Percentiles rank a stretch among this genome's conserved stretches.
These are phyloP conservation scores for Blastocystis sp. DNA, from an alignment of 352 stramenopile species.

Conservation along the genomic window DNA sequence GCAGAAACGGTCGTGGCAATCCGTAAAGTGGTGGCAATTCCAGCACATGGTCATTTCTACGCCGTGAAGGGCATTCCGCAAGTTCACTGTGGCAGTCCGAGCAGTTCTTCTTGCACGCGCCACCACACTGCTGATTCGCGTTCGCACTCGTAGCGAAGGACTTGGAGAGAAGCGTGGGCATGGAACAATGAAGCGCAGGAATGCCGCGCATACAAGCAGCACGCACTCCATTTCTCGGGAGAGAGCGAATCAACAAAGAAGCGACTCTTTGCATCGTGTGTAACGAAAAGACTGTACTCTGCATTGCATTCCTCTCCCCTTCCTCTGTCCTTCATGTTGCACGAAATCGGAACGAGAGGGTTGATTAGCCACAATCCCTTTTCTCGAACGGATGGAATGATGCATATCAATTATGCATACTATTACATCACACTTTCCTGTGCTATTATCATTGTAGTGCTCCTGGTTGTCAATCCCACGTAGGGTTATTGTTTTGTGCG, in stretches of 20 bases:
- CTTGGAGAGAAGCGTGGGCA: neutral
- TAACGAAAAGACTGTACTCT: neutral
- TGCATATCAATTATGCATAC: neutral
- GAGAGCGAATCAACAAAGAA: conserved; percentile 4
- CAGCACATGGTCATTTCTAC: conserved; percentile 59
- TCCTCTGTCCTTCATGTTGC: neutral
- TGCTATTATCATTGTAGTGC: no score
- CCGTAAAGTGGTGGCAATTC: conserved; percentile 64
- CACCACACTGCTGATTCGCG: neutral
- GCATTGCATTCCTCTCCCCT: neutral
- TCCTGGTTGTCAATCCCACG: neutral
- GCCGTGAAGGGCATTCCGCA: neutral
- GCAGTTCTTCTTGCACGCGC: neutral
- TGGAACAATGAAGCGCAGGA: neutral
- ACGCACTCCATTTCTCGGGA: neutral
- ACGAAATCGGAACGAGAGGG: neutral
- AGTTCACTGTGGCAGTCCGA: conserved; percentile 9
- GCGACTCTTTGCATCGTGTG: neutral
- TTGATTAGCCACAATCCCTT: neutral
- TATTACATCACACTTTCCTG: neutral
- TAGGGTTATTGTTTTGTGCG: neutral
- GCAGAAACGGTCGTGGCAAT: conserved; percentile 65
- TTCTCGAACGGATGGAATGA: neutral
- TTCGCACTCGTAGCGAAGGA: conserved; percentile 10
- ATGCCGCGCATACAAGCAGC: neutral